Conservation (phyloP, 1,284 basidiomycete species). For the Xerocomus amazonicus region DNA sequence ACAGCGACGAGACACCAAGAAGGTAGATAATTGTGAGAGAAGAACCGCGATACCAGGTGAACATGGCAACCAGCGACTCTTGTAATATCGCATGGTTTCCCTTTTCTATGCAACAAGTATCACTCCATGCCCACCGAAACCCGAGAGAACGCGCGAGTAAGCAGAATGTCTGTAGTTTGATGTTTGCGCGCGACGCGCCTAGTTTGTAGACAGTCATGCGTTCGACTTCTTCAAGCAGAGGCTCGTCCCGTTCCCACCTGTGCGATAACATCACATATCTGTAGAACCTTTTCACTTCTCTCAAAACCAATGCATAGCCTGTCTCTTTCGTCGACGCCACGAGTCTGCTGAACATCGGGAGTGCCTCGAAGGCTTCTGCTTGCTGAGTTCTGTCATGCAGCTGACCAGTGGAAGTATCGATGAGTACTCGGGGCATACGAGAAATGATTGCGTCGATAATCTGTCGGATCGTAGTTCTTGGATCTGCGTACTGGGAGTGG, state of each 20-base stretch:
- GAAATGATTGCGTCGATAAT: background rate
- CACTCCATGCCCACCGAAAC: conserved; percentile 2
- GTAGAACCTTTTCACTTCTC: background rate
- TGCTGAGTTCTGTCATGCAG: background rate
- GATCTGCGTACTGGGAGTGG: background rate
- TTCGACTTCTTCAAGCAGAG: conserved; percentile 1
- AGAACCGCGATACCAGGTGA: too few relatives aligned
- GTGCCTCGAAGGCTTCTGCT: background rate
- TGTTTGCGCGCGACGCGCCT: conserved; percentile 1
- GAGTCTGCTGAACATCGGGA: background rate
- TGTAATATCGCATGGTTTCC: conserved; percentile 5
- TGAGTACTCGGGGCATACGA: background rate
- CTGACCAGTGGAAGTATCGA: background rate
- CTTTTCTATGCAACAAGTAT: conserved; percentile 6
- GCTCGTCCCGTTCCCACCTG: background rate
- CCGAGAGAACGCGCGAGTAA: conserved; percentile 1
- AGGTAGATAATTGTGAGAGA: too few relatives aligned
- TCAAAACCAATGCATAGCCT: background rate
- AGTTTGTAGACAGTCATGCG: conserved; percentile 2
- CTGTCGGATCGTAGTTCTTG: background rate
- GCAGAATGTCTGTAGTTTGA: conserved; percentile 7
- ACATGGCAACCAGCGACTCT: background rate
- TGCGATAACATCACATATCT: background rate
- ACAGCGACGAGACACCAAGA: too few relatives aligned
- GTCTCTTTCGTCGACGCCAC: background rate